Base-by-base conservation (phyloP, 805 yeast genomes). In the Cyberlindnera euphorbiiphila region DNA sequence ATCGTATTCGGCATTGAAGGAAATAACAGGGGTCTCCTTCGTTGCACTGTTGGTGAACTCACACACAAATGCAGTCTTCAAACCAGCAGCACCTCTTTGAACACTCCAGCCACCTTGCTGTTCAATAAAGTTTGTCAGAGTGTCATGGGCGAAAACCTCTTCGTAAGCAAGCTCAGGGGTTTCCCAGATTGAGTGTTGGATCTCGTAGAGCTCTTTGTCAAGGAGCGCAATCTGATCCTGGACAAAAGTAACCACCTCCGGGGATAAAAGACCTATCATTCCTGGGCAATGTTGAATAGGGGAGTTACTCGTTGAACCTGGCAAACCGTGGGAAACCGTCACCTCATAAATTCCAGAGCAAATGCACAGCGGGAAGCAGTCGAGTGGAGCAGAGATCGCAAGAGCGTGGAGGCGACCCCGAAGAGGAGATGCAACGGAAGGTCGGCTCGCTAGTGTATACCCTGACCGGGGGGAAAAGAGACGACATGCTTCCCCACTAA, bases 1-100 rank as follows among this genome's bases (percentile, higher is more conserved):
- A 32, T 39, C 43, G 21, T 17, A 39, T 28, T 39, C 43, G 13
- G 39, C 26, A 23, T 39, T 39, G 39, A 18, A 34, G 4, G 43
- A 39, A 18, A 39, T 31, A n/a, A 39, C 35, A 2, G 39, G 25
- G 3, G 30, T 13, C 18, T 12, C 15, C 7, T 31, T 20, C 2
- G 21, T 15, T 4, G 39, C 24, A 9, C 30, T 26, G 17, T 30
- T 24, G 4, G 21, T 9, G 26, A 27, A 39, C 11, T 16, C 33
- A 19, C 29, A 26, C 5, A 35, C 18, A 18, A 39, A 39, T 9
- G 43, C 37, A 6, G 43, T 39, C 9, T 31, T 37, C 13, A 39
- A 15, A 5, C 34, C 39, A 28, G 13, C 31, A 2, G 43, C 39
- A 7, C 18, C 21, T 15, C 15, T 19, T 2, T 29, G 20, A 15